Evolutionary conservation across 2,329 filamentous ascomycete genomes (phyloP).

Genomic region (Cytospora leucostoma): DNA sequence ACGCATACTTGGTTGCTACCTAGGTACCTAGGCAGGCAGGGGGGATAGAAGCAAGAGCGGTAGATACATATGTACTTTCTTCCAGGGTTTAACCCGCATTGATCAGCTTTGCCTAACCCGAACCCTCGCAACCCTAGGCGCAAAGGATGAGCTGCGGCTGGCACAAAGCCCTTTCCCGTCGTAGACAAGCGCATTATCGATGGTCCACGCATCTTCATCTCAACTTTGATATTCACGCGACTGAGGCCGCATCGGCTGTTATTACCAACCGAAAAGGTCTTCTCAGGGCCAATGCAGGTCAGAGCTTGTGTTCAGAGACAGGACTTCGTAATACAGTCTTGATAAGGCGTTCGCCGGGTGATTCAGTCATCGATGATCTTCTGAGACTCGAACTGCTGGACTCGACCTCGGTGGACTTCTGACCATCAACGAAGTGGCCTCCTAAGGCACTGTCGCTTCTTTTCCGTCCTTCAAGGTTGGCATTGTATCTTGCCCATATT

Average conservation of each 20-base stretch:
- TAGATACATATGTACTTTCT: not conserved
- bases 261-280: not conserved
- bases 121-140: not conserved
- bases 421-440: not conserved
- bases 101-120: not conserved
- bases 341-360: not conserved
- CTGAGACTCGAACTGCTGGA: not conserved
- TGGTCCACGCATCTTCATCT: not conserved
- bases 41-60: not conserved
- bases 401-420: not conserved
- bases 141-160: not conserved
- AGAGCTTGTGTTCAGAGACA: not conserved
- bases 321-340: not conserved
- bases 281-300: not conserved
- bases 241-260: not conserved
- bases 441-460: not conserved
- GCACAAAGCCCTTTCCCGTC: not conserved
- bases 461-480: not conserved
- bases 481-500: constrained; percentile 38
- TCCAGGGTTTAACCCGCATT: not conserved
- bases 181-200: constrained; percentile 9
- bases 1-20: too few relatives aligned
- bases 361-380: not conserved
- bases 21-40: too few relatives aligned
- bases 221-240: not conserved